Percentiles rank a stretch among this genome's conserved stretches.
phyloP scores from a whole-genome alignment of 306 rosid genomes.

The Lagenaria siceraria region DNA sequence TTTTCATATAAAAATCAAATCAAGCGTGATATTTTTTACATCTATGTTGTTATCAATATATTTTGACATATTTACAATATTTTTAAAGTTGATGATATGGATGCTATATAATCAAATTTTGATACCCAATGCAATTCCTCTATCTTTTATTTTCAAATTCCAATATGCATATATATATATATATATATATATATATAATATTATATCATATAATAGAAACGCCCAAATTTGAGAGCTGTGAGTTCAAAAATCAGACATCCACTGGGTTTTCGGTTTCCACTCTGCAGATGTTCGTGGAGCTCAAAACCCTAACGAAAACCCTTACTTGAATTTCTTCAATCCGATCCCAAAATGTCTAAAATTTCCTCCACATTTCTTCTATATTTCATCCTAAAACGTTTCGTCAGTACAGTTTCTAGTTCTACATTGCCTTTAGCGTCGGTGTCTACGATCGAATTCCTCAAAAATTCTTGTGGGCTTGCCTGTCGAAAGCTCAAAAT shows the following conservation, averaged over 20 bases:
- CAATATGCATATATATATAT: too few relatives aligned
- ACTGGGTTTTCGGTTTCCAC: not conserved
- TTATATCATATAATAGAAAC: too few relatives aligned
- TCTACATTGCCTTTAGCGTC: not conserved
- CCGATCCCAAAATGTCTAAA: not conserved
- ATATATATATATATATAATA: too few relatives aligned
- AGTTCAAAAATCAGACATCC: not conserved
- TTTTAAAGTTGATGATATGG: too few relatives aligned
- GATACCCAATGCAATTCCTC: too few relatives aligned
- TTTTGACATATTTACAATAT: too few relatives aligned
- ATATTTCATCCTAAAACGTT: not conserved
- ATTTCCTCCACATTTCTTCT: not conserved
- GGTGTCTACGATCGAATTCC: not conserved
- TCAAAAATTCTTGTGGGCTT: not conserved
- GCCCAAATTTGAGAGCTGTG: not conserved
- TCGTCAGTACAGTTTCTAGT: not conserved
- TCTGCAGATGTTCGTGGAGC: not conserved
- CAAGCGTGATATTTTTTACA: too few relatives aligned
- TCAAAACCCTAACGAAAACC: conserved; percentile 2
- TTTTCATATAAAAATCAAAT: too few relatives aligned
- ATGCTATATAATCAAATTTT: too few relatives aligned
- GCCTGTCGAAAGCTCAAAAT: not conserved
- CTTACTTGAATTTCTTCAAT: not conserved
- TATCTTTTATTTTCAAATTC: too few relatives aligned
- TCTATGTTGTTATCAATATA: too few relatives aligned